Conservation (phyloP, 148 eudicot genomes). For the Camellia granthamiana region DNA sequence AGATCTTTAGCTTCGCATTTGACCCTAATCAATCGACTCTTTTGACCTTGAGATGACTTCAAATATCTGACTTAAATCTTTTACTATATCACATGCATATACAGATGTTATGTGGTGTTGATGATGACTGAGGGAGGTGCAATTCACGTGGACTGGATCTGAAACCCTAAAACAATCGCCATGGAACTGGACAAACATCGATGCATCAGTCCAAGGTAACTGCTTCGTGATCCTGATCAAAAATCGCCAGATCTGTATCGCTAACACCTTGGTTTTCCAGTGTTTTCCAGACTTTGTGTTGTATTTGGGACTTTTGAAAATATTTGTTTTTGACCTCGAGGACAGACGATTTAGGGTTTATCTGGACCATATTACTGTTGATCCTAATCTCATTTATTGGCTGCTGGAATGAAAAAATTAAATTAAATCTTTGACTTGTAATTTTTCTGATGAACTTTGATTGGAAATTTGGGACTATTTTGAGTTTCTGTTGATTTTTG, state of each 20-base stretch:
- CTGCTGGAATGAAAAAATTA: not conserved
- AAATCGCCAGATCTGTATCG: conserved; percentile 21
- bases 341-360: conserved; percentile 11
- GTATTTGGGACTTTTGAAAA: conserved; percentile 5
- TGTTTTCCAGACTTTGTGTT: conserved; percentile 12
- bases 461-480: conserved; percentile 1
- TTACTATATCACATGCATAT: not conserved
- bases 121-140: conserved; percentile 11
- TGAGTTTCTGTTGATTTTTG: not conserved
- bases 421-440: not conserved
- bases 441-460: conserved; percentile 13
- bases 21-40: conserved; percentile 7
- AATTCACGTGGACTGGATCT: conserved; percentile 30
- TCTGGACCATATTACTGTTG: conserved; percentile 13
- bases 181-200: conserved; percentile 19
- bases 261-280: conserved; percentile 8
- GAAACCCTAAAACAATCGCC: conserved; percentile 29
- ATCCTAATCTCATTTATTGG: not conserved
- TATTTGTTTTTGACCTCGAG: conserved; percentile 4
- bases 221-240: conserved; percentile 14
- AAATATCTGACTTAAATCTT: not conserved
- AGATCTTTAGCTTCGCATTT: conserved; percentile 1
- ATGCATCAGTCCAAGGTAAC: conserved; percentile 23
- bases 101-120: not conserved
- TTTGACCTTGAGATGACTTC: not conserved